These are phyloP conservation scores for Angomonas deanei DNA, from an alignment of 208 protist genomes.

Conservation along the genomic window DNA sequence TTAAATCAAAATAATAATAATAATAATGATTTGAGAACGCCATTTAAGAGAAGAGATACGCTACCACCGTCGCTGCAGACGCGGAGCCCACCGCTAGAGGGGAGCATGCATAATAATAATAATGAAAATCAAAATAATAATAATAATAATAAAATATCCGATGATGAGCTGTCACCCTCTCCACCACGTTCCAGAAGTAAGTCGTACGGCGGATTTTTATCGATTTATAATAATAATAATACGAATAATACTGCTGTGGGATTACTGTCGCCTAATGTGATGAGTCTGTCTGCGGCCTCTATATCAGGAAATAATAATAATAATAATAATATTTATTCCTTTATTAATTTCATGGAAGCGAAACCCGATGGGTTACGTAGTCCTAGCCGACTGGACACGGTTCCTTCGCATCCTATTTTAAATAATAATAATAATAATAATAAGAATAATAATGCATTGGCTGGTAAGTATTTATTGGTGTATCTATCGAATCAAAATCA, in stretches of 20 bases:
- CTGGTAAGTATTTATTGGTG: background rate
- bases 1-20: background rate
- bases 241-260: background rate
- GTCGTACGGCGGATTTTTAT: background rate
- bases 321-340: slow-evolving; percentile 1
- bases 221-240: slow-evolving; percentile 3
- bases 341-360: background rate
- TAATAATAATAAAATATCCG: background rate
- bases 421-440: slow-evolving; percentile 1
- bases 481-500: background rate
- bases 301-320: background rate
- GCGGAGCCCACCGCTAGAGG: too few species aligned
- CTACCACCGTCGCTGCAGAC: background rate
- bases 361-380: background rate
- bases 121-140: slow-evolving; percentile 1
- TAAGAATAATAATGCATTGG: background rate
- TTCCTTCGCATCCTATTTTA: background rate
- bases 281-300: background rate
- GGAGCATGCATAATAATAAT: background rate
- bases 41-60: background rate
- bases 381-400: background rate
- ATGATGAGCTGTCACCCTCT: background rate
- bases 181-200: background rate
- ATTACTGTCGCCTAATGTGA: background rate
- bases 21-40: background rate